phyloP scores from a whole-genome alignment of 2,329 filamentous ascomycete species.

The Colletotrichum tamarilloi region DNA sequence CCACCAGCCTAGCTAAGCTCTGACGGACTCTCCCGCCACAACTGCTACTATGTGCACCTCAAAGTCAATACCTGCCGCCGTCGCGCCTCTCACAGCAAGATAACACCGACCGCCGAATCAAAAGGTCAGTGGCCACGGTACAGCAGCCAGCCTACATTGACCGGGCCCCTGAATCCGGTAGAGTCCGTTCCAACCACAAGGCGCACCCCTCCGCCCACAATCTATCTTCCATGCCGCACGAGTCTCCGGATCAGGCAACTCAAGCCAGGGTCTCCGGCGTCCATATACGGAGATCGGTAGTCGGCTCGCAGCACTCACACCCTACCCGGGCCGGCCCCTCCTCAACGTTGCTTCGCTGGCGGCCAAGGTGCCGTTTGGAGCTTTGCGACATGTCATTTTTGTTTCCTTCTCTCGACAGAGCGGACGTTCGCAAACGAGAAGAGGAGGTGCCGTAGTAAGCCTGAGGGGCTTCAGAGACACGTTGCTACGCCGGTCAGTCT shows the following conservation, averaged over 20 bases:
- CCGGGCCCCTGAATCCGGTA: not conserved
- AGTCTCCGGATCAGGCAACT: slow-evolving; percentile 16
- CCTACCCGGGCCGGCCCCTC: slow-evolving; percentile 17
- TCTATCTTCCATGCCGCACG: slow-evolving; percentile 10
- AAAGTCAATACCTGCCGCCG: not conserved
- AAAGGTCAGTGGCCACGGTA: slow-evolving; percentile 16
- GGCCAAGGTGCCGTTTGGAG: slow-evolving; percentile 7
- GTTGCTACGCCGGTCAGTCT: slow-evolving; percentile 28
- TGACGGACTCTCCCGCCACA: slow-evolving; percentile 17
- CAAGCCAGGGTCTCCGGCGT: slow-evolving; percentile 14
- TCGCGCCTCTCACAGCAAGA: not conserved
- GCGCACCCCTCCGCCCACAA: slow-evolving; percentile 16
- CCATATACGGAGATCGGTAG: slow-evolving; percentile 29
- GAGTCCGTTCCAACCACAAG: slow-evolving; percentile 6
- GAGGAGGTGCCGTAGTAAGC: slow-evolving; percentile 7
- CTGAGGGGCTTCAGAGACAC: slow-evolving; percentile 20
- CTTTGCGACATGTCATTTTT: slow-evolving; percentile 26
- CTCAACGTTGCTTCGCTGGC: slow-evolving; percentile 30
- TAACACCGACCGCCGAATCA: not conserved
- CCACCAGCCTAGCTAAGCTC: slow-evolving; percentile 2
- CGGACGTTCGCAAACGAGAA: not conserved
- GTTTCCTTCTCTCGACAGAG: slow-evolving; percentile 1
- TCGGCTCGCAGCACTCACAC: slow-evolving; percentile 32
- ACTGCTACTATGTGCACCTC: not conserved
- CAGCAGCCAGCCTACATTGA: not conserved